These are phyloP conservation scores for Stenogyne calaminthoides DNA, from an alignment of 305 asterid genomes.

Conservation along the genomic window DNA sequence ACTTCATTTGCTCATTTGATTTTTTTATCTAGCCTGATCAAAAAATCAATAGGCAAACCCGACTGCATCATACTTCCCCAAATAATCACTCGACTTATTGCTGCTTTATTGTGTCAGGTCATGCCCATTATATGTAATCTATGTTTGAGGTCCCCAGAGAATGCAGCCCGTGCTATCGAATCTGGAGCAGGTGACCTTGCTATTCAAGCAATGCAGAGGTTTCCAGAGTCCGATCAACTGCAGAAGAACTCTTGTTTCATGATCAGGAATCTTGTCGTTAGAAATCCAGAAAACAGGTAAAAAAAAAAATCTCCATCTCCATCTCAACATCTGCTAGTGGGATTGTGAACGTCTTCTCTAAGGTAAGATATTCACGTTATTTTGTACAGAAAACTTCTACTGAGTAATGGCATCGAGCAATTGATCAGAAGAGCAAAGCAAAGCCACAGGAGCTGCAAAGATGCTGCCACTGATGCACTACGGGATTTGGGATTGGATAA, in stretches of 20 bases:
- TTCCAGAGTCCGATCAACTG: slow-evolving; percentile 76
- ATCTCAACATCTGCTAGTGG: slow-evolving; percentile 4
- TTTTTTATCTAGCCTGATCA: neutral
- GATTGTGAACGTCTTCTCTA: neutral
- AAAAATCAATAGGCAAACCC: neutral
- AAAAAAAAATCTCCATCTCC: neutral
- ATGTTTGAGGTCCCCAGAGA: slow-evolving; percentile 81
- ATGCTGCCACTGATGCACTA: slow-evolving; percentile 90
- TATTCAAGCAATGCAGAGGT: slow-evolving; percentile 74
- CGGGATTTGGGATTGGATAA: slow-evolving; percentile 86
- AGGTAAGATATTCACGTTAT: neutral
- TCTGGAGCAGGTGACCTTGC: slow-evolving; percentile 97
- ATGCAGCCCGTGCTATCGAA: slow-evolving; percentile 82
- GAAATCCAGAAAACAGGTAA: slow-evolving; percentile 91
- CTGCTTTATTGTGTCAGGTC: slow-evolving; percentile 47
- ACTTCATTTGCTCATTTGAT: neutral
- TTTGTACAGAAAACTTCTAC: slow-evolving; percentile 67
- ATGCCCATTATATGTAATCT: slow-evolving; percentile 71
- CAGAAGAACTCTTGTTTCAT: slow-evolving; percentile 80
- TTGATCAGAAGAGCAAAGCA: slow-evolving; percentile 75
- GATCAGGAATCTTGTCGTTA: slow-evolving; percentile 87
- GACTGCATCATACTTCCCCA: slow-evolving; percentile 6
- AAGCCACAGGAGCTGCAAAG: slow-evolving; percentile 77
- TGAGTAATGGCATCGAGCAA: slow-evolving; percentile 76
- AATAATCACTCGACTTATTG: slow-evolving; percentile 1